Base-by-base conservation (phyloP, 2,329 filamentous ascomycete genomes). In the Venturia nashicola region DNA sequence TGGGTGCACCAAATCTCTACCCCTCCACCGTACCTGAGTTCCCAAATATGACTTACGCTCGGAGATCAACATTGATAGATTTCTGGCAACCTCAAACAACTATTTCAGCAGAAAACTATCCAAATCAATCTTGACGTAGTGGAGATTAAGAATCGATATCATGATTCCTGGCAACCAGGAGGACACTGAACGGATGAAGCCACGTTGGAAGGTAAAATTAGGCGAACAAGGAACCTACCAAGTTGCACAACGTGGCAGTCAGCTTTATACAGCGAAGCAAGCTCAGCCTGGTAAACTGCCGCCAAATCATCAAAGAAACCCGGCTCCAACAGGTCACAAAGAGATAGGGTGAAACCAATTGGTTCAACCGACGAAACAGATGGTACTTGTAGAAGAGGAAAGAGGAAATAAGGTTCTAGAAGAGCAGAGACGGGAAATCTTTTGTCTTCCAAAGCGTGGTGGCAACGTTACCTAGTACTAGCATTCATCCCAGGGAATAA, bases 261-360 rank as follows among this genome's bases (percentile, higher is more conserved):
- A 43, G 75, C 74, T 46, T 74, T 71, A 66, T 80, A 78, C 48
- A 80, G 68, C 27, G 76, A 76, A 67, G 77, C 76, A 32, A 80
- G 66, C 68, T 80, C 78, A 59, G 73, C 75, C 67, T 77, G 76
- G 66, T 79, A 80, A 16, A 77, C 77, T 64, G 75, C 75, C 20
- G 77, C 77, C n/a, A 80, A 71, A 63, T 79, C 78, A 57, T 72
- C 74, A 61, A 79, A 80, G 61, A 79, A 80, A 71, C 83, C 83
- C 74, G 83, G 73, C 59, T 83, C 82, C 11, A 84, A 23, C 16
- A 18, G 12, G 4, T 4, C 6, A 11, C 2, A 16, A 32, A 6
- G 7, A 34, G 12, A 34, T 9, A 6, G 48, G 32, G 7, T 14
- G 48, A 34, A 12, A 36, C 0, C 36, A 12, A 55, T 55, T 55